phyloP scores from a whole-genome alignment of 768 basidiomycete species.

The Crassisporium funariophilum region DNA sequence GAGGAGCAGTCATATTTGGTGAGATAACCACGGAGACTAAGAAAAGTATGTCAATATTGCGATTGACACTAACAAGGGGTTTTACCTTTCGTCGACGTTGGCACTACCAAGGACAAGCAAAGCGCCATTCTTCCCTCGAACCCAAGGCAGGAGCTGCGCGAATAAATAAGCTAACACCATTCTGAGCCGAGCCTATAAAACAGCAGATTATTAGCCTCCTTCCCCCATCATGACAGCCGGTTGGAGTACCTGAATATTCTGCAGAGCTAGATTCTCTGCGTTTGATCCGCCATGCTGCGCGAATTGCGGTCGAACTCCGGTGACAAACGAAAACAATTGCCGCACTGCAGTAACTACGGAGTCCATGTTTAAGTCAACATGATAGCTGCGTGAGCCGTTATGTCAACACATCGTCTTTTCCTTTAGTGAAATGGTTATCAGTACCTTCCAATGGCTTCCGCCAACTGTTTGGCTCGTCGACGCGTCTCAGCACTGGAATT shows the following conservation, averaged over 20 bases:
- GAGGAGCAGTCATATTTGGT: constrained; percentile 99
- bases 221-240: too few relatives aligned
- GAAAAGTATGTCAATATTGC: background rate
- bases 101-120: constrained; percentile 96
- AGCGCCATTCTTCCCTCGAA: constrained; percentile 79
- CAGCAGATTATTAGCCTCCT: too few relatives aligned
- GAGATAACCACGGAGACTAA: constrained; percentile 91
- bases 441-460: constrained; percentile 90
- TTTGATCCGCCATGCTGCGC: constrained; percentile 82
- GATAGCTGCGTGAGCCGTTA: constrained; percentile 61
- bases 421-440: constrained; percentile 10
- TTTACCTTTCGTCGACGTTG: constrained; percentile 95
- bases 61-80: background rate
- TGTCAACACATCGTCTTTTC: background rate
- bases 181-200: constrained; percentile 74
- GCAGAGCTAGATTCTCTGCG: constrained; percentile 94
- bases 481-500: constrained; percentile 91
- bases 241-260: constrained; percentile 85
- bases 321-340: constrained; percentile 82
- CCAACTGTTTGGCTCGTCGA: constrained; percentile 81
- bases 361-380: constrained; percentile 96
- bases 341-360: constrained; percentile 81
- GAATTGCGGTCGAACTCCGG: constrained; percentile 63
- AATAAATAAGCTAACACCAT: constrained; percentile 97
- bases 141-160: constrained; percentile 93